Base-by-base conservation (phyloP, 352 stramenopile genomes). In the Phytopythium montanum region DNA sequence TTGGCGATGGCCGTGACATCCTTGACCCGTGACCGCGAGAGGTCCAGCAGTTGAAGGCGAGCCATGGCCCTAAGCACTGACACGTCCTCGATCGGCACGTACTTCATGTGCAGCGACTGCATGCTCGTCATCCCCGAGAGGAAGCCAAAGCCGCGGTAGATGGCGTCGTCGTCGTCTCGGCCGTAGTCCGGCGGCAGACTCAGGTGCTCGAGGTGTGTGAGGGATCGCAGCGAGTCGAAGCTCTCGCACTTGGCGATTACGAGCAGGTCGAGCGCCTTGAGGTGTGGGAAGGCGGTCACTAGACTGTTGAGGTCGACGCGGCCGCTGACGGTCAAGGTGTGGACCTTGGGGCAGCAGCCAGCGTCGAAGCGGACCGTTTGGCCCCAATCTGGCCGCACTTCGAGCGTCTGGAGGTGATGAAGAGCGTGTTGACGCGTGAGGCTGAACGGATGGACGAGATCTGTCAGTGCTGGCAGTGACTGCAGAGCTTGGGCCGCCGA, bases 261-360 rank as follows among this genome's bases (percentile, higher is more conserved):
- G 25, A 33, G n/a, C 25, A 52, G 16, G 45, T 52, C 45, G 45
- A 52, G 45, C 45, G 45, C 31, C 14, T 29, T 29, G 45, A 52
- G 25, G 5, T 6, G 13, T 0, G 45, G 25, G 16, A 52, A 52
- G 25, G 45, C 25, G 2, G 5, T 13, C 5, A 14, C 25, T 0
- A 52, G 25, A 25, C 23, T 34, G 45, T 13, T 1, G 14, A 52
- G 45, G 14, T 52, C 45, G 45, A 33, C 44, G 14, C 44, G 44
- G 23, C 44, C 44, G 23, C 44, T 26, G 44, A 51, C 33, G 13
- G 44, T 51, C 23, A 51, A 25, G 44, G 7, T 0, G 5, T 19
- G 34, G 25, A 58, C 34, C 13, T 58, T 58, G 5, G 53, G 53
- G 26, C 36, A 58, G 39, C 53, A 50, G 12, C 53, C 53, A 23